phyloP scores from a whole-genome alignment of 805 yeast genomes.

The Suhomyces emberorum region DNA sequence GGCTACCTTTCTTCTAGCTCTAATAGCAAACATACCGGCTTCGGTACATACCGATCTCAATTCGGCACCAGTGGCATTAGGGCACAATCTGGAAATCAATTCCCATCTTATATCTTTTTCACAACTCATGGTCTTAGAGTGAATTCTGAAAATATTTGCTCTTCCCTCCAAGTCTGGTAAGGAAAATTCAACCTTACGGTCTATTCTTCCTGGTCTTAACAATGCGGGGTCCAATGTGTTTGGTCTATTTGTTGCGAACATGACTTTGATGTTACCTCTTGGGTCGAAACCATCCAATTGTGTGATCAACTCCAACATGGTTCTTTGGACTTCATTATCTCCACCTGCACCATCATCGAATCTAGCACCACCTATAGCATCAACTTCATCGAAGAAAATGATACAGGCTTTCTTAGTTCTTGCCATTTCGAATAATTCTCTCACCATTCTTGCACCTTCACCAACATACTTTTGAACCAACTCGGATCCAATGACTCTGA shows the following conservation, averaged over 20 bases:
- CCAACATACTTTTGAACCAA: slow-evolving; percentile 98
- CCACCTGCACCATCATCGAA: slow-evolving; percentile 99
- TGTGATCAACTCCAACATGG: slow-evolving; percentile 96
- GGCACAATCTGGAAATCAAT: slow-evolving; percentile 93
- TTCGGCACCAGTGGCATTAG: slow-evolving; percentile 98
- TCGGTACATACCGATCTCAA: slow-evolving; percentile 97
- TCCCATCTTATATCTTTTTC: slow-evolving; percentile 99
- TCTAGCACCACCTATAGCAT: slow-evolving; percentile 99
- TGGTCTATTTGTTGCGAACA: slow-evolving; percentile 99
- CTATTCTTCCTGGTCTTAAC: slow-evolving; percentile 97
- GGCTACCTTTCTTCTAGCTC: slow-evolving; percentile 97
- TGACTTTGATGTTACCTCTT: slow-evolving; percentile 96
- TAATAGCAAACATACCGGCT: slow-evolving; percentile 99
- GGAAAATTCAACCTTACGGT: slow-evolving; percentile 95
- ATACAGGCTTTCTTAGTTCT: slow-evolving; percentile 97
- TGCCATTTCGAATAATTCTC: slow-evolving; percentile 98
- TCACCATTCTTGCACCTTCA: slow-evolving; percentile 99
- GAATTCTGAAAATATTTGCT: slow-evolving; percentile 95
- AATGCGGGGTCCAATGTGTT: slow-evolving; percentile 97
- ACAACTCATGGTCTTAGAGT: slow-evolving; percentile 95
- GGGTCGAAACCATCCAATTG: slow-evolving; percentile 99
- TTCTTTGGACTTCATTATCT: slow-evolving; percentile 97
- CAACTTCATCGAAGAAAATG: slow-evolving; percentile 96
- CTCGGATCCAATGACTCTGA: slow-evolving; percentile 97
- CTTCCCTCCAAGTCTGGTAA: slow-evolving; percentile 97